These are phyloP conservation scores for Ceratocystis harringtonii DNA, from an alignment of 2,329 filamentous ascomycete species.

Conservation along the genomic window DNA sequence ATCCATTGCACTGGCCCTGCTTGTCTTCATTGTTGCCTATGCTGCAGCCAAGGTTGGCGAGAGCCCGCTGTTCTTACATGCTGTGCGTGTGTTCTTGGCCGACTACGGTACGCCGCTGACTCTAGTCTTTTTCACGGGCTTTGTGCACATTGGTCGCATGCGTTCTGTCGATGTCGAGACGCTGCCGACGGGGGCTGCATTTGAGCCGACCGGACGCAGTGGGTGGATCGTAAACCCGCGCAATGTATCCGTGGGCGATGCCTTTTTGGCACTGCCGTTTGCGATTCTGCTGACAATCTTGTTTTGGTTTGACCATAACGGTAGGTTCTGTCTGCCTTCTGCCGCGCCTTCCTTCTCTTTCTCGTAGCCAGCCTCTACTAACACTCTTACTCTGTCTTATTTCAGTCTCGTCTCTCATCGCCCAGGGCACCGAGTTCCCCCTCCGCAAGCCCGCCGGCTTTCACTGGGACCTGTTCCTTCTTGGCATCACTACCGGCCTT, in stretches of 20 bases:
- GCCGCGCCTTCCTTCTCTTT: neutral
- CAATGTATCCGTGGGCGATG: conserved; percentile 55
- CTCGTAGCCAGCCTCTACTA: neutral
- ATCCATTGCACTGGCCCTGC: conserved; percentile 57
- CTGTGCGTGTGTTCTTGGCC: conserved; percentile 67
- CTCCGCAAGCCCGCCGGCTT: conserved; percentile 69
- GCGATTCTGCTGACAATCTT: conserved; percentile 67
- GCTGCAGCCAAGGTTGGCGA: conserved; percentile 55
- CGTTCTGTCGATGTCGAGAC: conserved; percentile 50
- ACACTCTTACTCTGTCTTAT: neutral
- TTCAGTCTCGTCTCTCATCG: conserved; percentile 63
- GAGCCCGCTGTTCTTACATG: conserved; percentile 58
- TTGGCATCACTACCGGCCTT: conserved; percentile 62
- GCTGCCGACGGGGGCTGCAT: conserved; percentile 61
- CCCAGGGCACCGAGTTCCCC: conserved; percentile 70
- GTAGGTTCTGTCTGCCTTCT: conserved; percentile 28
- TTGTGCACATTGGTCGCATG: conserved; percentile 78
- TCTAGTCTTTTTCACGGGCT: conserved; percentile 77
- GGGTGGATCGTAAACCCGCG: conserved; percentile 71
- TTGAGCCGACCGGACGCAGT: conserved; percentile 59
- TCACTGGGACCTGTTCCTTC: conserved; percentile 72
- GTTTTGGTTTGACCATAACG: conserved; percentile 84
- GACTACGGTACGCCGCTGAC: conserved; percentile 79
- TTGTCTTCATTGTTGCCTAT: conserved; percentile 67
- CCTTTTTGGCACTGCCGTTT: conserved; percentile 80